Conservation (phyloP, 306 rosid genomes). For the apple (Malus domestica) region ASM211411v1 NC_041791.1:4402501-4403000, state of each 20-base stretch:
- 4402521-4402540: conserved; percentile 3
- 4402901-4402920: neutral
- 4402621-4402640: neutral
- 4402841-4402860: neutral
- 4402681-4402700: neutral
- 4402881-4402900: neutral
- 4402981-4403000: neutral
- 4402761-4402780: neutral
- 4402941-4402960: neutral
- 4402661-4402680: neutral
- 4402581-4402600: neutral
- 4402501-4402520: conserved; percentile 11
- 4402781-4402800: neutral
- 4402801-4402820: neutral
- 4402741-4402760: neutral
- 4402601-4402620: neutral
- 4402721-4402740: neutral
- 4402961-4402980: neutral
- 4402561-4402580: neutral
- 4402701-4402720: neutral
- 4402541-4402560: neutral
- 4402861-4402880: neutral
- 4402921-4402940: neutral
- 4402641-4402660: neutral
- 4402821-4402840: neutral